These are phyloP conservation scores for Candida anglica DNA, from an alignment of 805 yeast species.

Conservation along the genomic window DNA sequence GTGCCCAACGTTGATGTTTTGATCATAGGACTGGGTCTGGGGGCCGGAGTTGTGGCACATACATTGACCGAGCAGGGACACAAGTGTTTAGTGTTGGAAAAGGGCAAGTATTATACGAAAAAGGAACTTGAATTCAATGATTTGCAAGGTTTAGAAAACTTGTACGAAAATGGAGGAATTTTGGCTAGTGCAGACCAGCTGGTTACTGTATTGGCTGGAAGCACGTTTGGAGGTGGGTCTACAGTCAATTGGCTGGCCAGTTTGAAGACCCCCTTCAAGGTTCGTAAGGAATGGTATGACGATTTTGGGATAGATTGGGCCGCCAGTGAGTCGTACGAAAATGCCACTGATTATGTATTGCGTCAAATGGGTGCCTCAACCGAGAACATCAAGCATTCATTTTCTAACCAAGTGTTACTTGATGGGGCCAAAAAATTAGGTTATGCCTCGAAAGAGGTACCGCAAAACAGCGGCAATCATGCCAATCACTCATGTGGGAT, in stretches of 20 bases:
- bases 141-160: conserved; percentile 24
- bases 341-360: conserved; percentile 43
- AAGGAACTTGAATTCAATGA: conserved; percentile 35
- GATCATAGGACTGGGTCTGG: conserved; percentile 50
- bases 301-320: conserved; percentile 44
- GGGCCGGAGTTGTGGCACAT: conserved; percentile 51
- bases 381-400: conserved; percentile 39
- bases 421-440: conserved; percentile 45
- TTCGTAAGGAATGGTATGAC: conserved; percentile 49
- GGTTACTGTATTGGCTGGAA: conserved; percentile 41
- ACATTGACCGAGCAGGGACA: conserved; percentile 41
- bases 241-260: conserved; percentile 58
- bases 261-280: conserved; percentile 45
- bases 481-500: conserved; percentile 43
- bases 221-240: conserved; percentile 56
- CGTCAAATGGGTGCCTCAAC: conserved; percentile 45
- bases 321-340: conserved; percentile 38
- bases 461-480: conserved; percentile 45
- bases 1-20: conserved; percentile 40
- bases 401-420: conserved; percentile 38
- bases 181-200: conserved; percentile 31
- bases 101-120: conserved; percentile 41
- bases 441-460: conserved; percentile 35
- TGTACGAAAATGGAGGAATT: conserved; percentile 39
- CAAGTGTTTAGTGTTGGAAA: conserved; percentile 45